Evolutionary conservation across 495 filamentous ascomycete species (phyloP), one percentile per base, ranked within the genome.

Genomic region (Melanomma pulvis-pyrius): DNA sequence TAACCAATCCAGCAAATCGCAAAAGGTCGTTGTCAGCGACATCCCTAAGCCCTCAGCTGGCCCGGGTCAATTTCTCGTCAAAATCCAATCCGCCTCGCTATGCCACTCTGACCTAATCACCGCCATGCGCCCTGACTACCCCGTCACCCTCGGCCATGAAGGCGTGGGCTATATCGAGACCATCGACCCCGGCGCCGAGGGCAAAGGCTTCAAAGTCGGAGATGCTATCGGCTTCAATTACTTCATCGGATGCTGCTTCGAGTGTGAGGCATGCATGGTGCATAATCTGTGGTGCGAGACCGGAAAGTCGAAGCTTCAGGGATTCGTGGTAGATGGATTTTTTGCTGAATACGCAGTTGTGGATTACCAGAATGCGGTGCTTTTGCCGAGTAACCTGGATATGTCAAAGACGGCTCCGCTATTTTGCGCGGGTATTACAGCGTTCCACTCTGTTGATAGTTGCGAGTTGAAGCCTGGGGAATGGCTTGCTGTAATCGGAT

Each of bases 391-490:
- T 36, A 67, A 65, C 17, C 46, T 77, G 24, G 75, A 78, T 21
- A 71, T 78, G 19, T 71, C 67, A 25, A 73, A 61, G 13, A 64
- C 70, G 2, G 68, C 74, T 7, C 75, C 76, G 1, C 51, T 79
- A 15, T 79, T 79, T 57, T 79, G 77, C 56, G 77, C 76, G 21
- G 76, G 77, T 1, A 77, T 79, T 50, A 77, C 77, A n/a, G 74
- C 77, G 12, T 79, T 76, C 53, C 74, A 79, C 59, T 64, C 75
- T 1, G 74, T 79, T 32, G 75, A 79, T 53, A 74, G 70, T 32
- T 77, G 74, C 44, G 75, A 78, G 58, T 61, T 79, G 36, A 71
- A 73, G 53, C 34, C 69, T 9, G 74, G 74, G n/a, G 50, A 77
- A 47, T 79, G 77, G 77, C 53, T 74, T 26, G 73, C 71, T 25